Base-by-base conservation (phyloP, 2,329 filamentous ascomycete species). In the Cytospora piceicola region DNA sequence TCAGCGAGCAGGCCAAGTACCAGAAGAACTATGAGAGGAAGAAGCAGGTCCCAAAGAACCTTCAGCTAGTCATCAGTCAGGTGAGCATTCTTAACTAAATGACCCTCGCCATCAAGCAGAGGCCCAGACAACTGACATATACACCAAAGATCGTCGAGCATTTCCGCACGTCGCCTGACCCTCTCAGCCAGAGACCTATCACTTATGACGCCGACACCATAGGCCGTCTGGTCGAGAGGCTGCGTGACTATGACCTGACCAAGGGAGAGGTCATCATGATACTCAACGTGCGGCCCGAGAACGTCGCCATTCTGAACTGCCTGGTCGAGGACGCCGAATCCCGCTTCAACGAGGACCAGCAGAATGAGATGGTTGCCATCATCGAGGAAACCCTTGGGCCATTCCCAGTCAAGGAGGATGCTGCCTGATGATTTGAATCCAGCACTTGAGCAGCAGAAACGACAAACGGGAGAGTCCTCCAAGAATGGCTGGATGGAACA, bases 261-360 rank as follows among this genome's bases (percentile, higher is more conserved):
- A 91, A 91, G 78, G 86, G 86, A 62, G 89, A 91, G 75, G 77
- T 89, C 63, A 78, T 91, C 72, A 89, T 90, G 85, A 84, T 91
- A 57, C 74, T 90, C 70, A 91, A 91, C 73, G 77, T 89, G 53
- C 82, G 88, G 14, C 89, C 89, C 0, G 80, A 81, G 27, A 84
- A 81, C 32, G 78, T 82, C 34, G 82, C 83, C 4, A 82, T 83
- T 55, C 79, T 91, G 69, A 49, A 88, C 88, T 71, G 85, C 85
- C 20, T 80, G 90, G 79, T 91, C 39, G 88, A 91, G 75, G 87
- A 91, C 69, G 85, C 89, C 79, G 81, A 84, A 64, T 79, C 81
- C 42, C 83, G 89, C 9, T 88, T 89, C 73, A 79, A 75, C 55
- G 82, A 84, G 24, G 83, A 87, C 55, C 79, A 88, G 75, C 87